Evolutionary conservation across 2,329 filamentous ascomycete genomes (phyloP).

Genomic region (Aspergillus sp.): DNA sequence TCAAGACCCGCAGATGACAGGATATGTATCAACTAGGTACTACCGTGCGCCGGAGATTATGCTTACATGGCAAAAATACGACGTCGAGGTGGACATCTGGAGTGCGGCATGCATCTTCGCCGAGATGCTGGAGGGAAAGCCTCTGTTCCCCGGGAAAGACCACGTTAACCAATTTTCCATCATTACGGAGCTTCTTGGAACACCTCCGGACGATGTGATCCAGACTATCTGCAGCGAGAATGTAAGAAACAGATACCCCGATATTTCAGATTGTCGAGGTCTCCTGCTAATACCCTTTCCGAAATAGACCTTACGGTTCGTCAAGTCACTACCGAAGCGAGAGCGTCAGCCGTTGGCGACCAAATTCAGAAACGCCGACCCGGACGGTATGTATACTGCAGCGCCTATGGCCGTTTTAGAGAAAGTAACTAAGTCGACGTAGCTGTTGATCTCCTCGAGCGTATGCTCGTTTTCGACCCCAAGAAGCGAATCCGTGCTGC

Average conservation of each 20-base stretch:
- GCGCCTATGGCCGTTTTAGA: neutral
- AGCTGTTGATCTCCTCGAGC: constrained; percentile 92
- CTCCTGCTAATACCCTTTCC: constrained; percentile 23
- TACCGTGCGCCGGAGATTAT: constrained; percentile 99
- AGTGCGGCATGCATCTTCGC: constrained; percentile 98
- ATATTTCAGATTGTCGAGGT: neutral
- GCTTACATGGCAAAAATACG: constrained; percentile 99
- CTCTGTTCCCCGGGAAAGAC: constrained; percentile 96
- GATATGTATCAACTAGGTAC: constrained; percentile 97
- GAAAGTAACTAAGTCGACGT: constrained; percentile 15
- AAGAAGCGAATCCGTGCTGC: constrained; percentile 88
- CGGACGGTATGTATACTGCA: constrained; percentile 60
- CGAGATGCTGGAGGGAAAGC: constrained; percentile 98
- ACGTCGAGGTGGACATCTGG: constrained; percentile 99
- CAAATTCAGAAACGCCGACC: constrained; percentile 96
- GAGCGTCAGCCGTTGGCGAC: constrained; percentile 81
- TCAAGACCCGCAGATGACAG: constrained; percentile 99
- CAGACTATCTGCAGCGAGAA: constrained; percentile 98
- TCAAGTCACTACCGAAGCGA: constrained; percentile 93
- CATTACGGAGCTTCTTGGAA: constrained; percentile 95
- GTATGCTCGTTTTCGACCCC: constrained; percentile 98
- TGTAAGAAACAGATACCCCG: constrained; percentile 54
- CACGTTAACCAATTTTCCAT: constrained; percentile 99
- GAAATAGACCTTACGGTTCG: constrained; percentile 82
- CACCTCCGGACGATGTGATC: constrained; percentile 96